Evolutionary conservation across 805 yeast genomes (phyloP), one percentile per base, ranked within the genome.

Genomic region (Wickerhamiella azyma): DNA sequence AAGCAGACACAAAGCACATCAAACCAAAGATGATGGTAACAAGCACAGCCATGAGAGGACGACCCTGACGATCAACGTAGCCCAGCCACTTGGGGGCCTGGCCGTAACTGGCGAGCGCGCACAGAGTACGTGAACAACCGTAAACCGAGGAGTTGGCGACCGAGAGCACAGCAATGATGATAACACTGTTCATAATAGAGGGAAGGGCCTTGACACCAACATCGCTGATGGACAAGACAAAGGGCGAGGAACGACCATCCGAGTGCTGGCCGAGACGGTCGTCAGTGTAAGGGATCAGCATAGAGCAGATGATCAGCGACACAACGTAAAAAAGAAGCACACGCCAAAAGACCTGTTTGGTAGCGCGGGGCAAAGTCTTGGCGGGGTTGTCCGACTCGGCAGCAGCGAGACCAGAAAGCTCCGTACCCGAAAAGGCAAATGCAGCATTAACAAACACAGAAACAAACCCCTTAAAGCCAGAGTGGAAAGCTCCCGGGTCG

Each of bases 321-420:
- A 69, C 64, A 58, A 83, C 67, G 65, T 82, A 83, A 59, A 82
- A 81, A 53, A 79, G 61, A 18, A 77, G 63, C 50, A 83, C 78
- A 62, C 88, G 71, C 86, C 88, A 81, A 63, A 83, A 80, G 2
- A 81, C 83, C 64, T 81, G 85, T 61, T 81, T 81, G 48, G 80
- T 77, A 35, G 88, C 85, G 45, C 71, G 70, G 37, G 88, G 88
- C 45, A 81, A 69, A 2, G 81, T 62, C 48, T 67, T 69, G 54
- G 82, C 68, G 44, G 88, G 86, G 60, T 79, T 74, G 39, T 65
- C 73, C 21, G 84, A 68, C 63, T 82, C 89, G 9, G 88, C 86
- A 29, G 86, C 80, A 13, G 85, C 80, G 29, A 81, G 67, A 43
- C 85, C 83, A 35, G 72, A 73, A 53, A 81, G 66, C 61, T 81